Evolutionary conservation across 2,329 filamentous ascomycete species (phyloP), one percentile per base, ranked within the genome.

Genomic region (Chrysosphaeria jannelii): DNA sequence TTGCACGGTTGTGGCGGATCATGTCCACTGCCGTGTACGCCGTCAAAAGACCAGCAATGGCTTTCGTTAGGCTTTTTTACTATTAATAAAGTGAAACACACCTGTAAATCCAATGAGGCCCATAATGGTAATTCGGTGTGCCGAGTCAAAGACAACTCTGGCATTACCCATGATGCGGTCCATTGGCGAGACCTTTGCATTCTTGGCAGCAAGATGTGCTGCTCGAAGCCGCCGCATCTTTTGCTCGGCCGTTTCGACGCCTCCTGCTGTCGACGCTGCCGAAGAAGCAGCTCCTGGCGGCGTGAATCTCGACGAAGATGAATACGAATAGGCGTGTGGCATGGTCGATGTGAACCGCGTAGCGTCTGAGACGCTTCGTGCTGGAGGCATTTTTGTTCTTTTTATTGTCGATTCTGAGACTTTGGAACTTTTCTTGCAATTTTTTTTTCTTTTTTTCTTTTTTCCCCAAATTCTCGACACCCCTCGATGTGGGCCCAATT

Each of bases 161-260:
- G 52, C 49, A 15, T 33, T 37, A 27, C 48, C 46, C 24, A 62
- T 42, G 19, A 59, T 25, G 25, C 41, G 44, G 37, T 64, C 58
- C 26, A 56, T 41, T 28, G 38, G 42, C 30, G 57, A 62, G 22
- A 57, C 40, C 35, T 53, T 45, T 12, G 62, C 57, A 33, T 55
- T 50, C 41, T 59, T 58, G 21, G 65, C 62, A n/a, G 61, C 61
- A 28, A 62, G 50, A 39, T 69, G 64, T 29, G 66, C 63, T 21
- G 63, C 62, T 25, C 68, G 53, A 35, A 75, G 46, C 29, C 68
- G 53, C 31, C 60, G 55, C 17, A 75, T 67, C 34, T 65, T 62
- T 45, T 74, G 57, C 39, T 63, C 60, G 23, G 68, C 57, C 2
- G 65, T 68, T 45, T 75, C 67, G n/a, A n/a, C n/a, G n/a, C n/a